Percentiles rank a stretch among this genome's conserved stretches.
phyloP scores from a whole-genome alignment of 306 rosid species.

The Glycine soja region DNA sequence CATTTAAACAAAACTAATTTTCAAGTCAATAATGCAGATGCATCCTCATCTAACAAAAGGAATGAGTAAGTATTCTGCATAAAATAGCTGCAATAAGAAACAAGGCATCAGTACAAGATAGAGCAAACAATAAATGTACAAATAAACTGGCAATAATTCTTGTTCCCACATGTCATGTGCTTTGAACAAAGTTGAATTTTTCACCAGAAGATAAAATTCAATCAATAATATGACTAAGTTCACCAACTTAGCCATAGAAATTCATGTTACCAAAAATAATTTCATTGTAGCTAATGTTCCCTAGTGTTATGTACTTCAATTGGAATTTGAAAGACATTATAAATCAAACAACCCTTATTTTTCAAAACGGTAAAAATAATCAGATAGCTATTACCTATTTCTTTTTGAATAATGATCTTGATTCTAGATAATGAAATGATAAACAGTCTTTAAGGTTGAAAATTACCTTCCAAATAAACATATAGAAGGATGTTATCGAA shows the following conservation, averaged over 20 bases:
- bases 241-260: neutral
- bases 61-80: slow-evolving; percentile 85
- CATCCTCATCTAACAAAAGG: slow-evolving; percentile 79
- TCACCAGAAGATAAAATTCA: slow-evolving; percentile 10
- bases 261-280: no score
- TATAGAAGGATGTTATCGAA: slow-evolving; percentile 88
- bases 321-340: slow-evolving; percentile 10
- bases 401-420: neutral
- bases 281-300: no score
- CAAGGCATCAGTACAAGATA: slow-evolving; percentile 7
- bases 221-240: neutral
- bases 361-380: slow-evolving; percentile 15
- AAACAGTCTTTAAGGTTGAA: slow-evolving; percentile 6
- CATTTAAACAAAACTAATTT: slow-evolving; percentile 26
- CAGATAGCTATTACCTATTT: neutral
- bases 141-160: slow-evolving; percentile 1
- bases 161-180: neutral
- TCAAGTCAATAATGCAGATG: slow-evolving; percentile 5
- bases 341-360: slow-evolving; percentile 29
- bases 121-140: slow-evolving; percentile 8
- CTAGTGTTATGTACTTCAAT: slow-evolving; percentile 16
- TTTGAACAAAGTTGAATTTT: neutral
- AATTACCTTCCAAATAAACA: slow-evolving; percentile 98
- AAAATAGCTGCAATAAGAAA: slow-evolving; percentile 78
- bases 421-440: slow-evolving; percentile 22